Conservation (phyloP, 2,329 filamentous ascomycete species). For the Colletotrichum musicola region DNA sequence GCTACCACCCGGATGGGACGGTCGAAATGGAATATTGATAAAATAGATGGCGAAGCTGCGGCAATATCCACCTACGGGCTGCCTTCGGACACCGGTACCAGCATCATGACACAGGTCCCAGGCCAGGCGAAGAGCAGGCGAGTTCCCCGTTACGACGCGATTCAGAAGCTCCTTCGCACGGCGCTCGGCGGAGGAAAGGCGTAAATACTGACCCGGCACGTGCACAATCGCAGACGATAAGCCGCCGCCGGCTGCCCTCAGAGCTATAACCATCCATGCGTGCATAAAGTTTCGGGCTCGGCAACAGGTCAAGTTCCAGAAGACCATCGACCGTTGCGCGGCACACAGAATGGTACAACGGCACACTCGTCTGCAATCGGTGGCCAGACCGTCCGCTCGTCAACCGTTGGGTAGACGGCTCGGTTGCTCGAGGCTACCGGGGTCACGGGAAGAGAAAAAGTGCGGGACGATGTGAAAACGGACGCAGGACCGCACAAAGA, state of each 20-base stretch:
- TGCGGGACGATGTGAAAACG: conserved; percentile 2
- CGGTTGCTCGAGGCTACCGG: conserved; percentile 7
- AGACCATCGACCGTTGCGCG: neutral
- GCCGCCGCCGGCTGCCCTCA: neutral
- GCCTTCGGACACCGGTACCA: conserved; percentile 4
- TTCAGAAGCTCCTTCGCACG: neutral
- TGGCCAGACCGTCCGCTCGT: neutral
- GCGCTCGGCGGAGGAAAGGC: no score
- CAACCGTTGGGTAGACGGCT: conserved; percentile 1
- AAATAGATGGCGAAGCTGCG: neutral
- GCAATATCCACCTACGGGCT: conserved; percentile 2
- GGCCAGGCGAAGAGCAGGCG: conserved; percentile 4
- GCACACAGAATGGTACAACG: neutral
- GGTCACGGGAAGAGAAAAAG: neutral
- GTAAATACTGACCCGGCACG: conserved; percentile 8
- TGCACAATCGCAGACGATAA: neutral
- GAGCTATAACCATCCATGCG: neutral
- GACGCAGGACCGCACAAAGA: neutral
- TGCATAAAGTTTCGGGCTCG: conserved; percentile 6
- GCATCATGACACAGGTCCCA: conserved; percentile 26
- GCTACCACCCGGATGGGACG: neutral
- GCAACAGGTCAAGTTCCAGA: conserved; percentile 13
- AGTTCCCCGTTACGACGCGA: neutral
- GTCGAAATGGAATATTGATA: conserved; percentile 7
- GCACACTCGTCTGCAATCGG: neutral